phyloP scores from a whole-genome alignment of 1,284 basidiomycete species.

The Pseudozyma sp. region DNA sequence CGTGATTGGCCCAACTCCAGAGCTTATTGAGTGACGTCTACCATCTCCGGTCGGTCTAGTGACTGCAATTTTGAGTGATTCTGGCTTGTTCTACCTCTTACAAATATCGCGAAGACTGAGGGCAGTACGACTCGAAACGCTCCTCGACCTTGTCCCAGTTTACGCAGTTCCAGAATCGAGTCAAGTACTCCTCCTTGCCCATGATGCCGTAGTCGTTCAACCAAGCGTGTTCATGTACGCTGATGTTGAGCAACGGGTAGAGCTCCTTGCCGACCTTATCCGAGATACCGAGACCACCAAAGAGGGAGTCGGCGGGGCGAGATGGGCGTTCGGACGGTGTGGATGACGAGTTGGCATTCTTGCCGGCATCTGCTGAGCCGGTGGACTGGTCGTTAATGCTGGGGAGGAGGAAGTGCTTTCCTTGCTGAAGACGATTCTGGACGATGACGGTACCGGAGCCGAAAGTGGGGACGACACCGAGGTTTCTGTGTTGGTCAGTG shows the following conservation, averaged over 20 bases:
- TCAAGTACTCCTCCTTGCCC: conserved; percentile 90
- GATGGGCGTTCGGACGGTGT: conserved; percentile 44
- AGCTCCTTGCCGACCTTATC: conserved; percentile 73
- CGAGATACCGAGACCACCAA: conserved; percentile 35
- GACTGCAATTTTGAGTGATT: background rate
- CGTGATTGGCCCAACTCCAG: too few relatives aligned
- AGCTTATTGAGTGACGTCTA: too few relatives aligned
- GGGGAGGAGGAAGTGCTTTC: conserved; percentile 49
- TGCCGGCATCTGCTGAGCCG: conserved; percentile 36
- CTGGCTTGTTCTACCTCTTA: conserved; percentile 3
- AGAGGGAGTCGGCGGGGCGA: conserved; percentile 32
- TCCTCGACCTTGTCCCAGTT: conserved; percentile 77
- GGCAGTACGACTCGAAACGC: conserved; percentile 50
- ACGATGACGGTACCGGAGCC: conserved; percentile 90
- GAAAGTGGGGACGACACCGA: conserved; percentile 85
- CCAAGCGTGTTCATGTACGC: conserved; percentile 92
- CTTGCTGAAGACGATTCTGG: conserved; percentile 62
- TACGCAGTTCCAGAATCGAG: conserved; percentile 87
- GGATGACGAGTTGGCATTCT: conserved; percentile 49
- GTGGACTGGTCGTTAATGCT: conserved; percentile 58
- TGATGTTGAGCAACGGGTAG: conserved; percentile 84
- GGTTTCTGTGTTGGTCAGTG: conserved; percentile 75
- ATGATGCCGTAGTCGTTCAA: conserved; percentile 89
- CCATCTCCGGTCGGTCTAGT: too few relatives aligned
- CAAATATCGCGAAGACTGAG: conserved; percentile 27